Conservation (phyloP, 108 stramenopile genomes). For the Nitzschia palea region DNA sequence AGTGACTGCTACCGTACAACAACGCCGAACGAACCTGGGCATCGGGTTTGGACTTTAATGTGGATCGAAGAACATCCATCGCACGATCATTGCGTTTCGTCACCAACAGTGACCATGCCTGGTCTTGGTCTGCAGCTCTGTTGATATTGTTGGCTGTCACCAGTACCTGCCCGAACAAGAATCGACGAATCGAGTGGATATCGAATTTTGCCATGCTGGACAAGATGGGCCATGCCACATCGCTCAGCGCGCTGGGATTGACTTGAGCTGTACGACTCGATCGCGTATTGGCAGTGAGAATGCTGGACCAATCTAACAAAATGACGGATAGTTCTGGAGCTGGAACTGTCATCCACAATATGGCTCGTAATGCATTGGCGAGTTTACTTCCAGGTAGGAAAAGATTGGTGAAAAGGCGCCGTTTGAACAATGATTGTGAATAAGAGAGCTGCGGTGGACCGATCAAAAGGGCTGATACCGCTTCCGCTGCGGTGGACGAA, state of each 20-base stretch:
- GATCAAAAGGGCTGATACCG: slow-evolving; percentile 55
- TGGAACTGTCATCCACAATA: slow-evolving; percentile 67
- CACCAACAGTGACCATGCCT: slow-evolving; percentile 43
- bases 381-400: slow-evolving; percentile 67
- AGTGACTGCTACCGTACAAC: slow-evolving; percentile 76
- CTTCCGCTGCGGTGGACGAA: slow-evolving; percentile 51
- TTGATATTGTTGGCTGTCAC: slow-evolving; percentile 23
- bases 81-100: slow-evolving; percentile 70
- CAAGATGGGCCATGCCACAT: slow-evolving; percentile 19
- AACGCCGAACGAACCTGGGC: slow-evolving; percentile 32
- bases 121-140: slow-evolving; percentile 4
- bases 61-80: slow-evolving; percentile 45
- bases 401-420: slow-evolving; percentile 77
- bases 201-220: slow-evolving; percentile 23
- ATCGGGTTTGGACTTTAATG: slow-evolving; percentile 11
- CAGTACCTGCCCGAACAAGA: slow-evolving; percentile 73
- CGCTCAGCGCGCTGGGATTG: slow-evolving; percentile 22
- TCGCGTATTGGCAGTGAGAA: slow-evolving; percentile 15
- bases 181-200: slow-evolving; percentile 31
- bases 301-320: slow-evolving; percentile 73
- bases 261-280: not conserved
- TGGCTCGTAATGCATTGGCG: slow-evolving; percentile 46
- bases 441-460: slow-evolving; percentile 51
- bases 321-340: slow-evolving; percentile 73
- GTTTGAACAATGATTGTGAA: slow-evolving; percentile 19